phyloP scores from a whole-genome alignment of 2,329 filamentous ascomycete genomes.

The Xylaria digitata region DNA sequence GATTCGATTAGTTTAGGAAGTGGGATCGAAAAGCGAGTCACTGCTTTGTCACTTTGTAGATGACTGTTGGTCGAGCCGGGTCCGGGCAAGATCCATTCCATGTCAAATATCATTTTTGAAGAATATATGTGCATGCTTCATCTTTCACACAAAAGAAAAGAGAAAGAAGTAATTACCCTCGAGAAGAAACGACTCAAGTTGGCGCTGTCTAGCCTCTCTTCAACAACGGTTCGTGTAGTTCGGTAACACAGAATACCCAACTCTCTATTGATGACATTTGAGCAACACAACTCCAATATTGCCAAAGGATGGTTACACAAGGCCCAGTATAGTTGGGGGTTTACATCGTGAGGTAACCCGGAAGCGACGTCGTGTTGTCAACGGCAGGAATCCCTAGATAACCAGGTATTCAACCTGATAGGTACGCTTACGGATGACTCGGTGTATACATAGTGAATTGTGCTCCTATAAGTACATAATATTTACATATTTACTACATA shows the following conservation, averaged over 20 bases:
- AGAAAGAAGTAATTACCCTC: neutral
- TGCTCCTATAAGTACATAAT: too few species aligned
- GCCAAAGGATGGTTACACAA: slow-evolving; percentile 11
- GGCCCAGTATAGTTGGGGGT: neutral
- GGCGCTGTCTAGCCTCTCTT: neutral
- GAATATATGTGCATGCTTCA: slow-evolving; percentile 36
- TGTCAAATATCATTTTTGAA: slow-evolving; percentile 34
- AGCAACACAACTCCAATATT: neutral
- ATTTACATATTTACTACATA: too few species aligned
- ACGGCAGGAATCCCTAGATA: too few species aligned
- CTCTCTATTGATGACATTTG: neutral
- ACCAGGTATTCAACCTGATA: too few species aligned
- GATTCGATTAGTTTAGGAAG: slow-evolving; percentile 33
- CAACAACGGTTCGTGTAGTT: neutral
- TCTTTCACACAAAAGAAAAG: slow-evolving; percentile 8
- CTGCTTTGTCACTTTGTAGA: neutral
- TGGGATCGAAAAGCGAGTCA: slow-evolving; percentile 6
- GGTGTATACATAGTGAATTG: too few species aligned
- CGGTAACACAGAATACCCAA: slow-evolving; percentile 3
- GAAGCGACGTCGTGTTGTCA: too few species aligned
- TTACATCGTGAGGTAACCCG: neutral
- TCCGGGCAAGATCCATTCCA: slow-evolving; percentile 14
- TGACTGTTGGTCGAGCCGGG: slow-evolving; percentile 12
- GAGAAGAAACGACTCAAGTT: neutral
- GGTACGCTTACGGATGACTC: too few species aligned